Evolutionary conservation across 176 grass and related monocot genomes (phyloP), one percentile per base, ranked within the genome.

Genomic region (Oryza meridionalis): DNA sequence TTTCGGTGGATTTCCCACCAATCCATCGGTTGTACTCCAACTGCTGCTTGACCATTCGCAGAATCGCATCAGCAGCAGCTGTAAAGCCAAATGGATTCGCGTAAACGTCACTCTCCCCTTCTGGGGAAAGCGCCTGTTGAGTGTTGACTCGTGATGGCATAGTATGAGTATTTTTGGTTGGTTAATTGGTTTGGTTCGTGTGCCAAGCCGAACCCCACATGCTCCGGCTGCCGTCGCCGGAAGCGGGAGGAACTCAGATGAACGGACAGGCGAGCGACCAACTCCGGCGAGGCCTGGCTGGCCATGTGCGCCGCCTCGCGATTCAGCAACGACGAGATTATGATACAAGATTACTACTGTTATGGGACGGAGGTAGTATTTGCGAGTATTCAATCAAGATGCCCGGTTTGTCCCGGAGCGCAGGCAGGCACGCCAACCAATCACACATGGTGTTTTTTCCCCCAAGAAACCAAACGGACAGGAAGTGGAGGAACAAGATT

Each of bases 71-170:
- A 7, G 7, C 29, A 13, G 59, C 27, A 29, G 10, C 66, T 73
- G 4, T 19, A 4, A 1, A 32, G 2, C 6, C 4, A 44, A 26
- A 78, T 22, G 82, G 71, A 8, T 71, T 81, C 58, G 77, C 88
- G 83, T 85, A 70, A 49, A 89, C 82, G 83, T 11, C 77, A 89
- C 76, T 51, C 4, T 19, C 37, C 6, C 16, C 64, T 69, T 81
- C 24, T 59, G 49, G 7, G 0, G 42, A 89, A 67, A n/a, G 72
- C 73, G 42, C 42, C 47, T 70, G 42, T 68, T 62, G 82, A 89
- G 81, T 46, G 40, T 61, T 62, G 77, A 89, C 87, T 46, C 81
- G 22, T 7, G 64, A 3, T 38, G 6, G 16, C 16, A 13, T 2
- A 49, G 46, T 15, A 38, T 0, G 29, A 31, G 29, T 3, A 31